Percentiles rank a stretch among this genome's conserved stretches.
phyloP scores from a whole-genome alignment of 2,329 filamentous ascomycete genomes.

The Cladophialophora immunda region DNA sequence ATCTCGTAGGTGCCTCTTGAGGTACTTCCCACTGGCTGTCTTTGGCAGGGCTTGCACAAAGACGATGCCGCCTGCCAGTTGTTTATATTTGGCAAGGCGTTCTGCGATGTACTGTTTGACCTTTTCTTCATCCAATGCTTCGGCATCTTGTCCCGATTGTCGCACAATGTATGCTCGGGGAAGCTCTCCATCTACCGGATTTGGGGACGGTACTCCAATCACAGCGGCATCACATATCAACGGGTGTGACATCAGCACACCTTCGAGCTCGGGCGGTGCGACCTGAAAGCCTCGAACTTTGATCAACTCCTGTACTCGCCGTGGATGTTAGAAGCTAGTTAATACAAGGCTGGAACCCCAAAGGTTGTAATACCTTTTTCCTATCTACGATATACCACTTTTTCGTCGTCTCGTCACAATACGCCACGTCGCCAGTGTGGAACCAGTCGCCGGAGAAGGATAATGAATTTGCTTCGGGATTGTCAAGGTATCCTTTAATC shows the following conservation, averaged over 20 bases:
- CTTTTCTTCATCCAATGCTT: conserved; percentile 51
- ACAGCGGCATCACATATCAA: conserved; percentile 60
- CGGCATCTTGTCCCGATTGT: conserved; percentile 48
- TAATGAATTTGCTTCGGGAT: conserved; percentile 44
- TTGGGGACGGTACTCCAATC: conserved; percentile 51
- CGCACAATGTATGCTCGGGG: conserved; percentile 43
- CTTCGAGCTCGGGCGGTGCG: conserved; percentile 61
- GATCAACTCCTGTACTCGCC: conserved; percentile 29
- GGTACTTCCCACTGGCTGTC: conserved; percentile 60
- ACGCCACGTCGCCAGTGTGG: conserved; percentile 65
- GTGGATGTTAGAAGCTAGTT: no score
- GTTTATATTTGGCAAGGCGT: conserved; percentile 68
- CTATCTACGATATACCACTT: conserved; percentile 34
- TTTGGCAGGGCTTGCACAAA: conserved; percentile 61
- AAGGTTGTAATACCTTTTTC: conserved; percentile 20
- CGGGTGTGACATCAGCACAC: conserved; percentile 54
- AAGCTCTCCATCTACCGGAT: conserved; percentile 29
- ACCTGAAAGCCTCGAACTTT: conserved; percentile 57
- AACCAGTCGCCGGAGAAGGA: conserved; percentile 50
- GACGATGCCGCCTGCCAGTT: conserved; percentile 60
- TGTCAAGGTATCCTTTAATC: conserved; percentile 63
- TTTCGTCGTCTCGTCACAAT: conserved; percentile 44
- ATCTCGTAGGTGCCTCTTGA: conserved; percentile 27
- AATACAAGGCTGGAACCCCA: not conserved
- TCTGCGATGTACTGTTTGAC: conserved; percentile 50